Evolutionary conservation across 768 basidiomycete species (phyloP), one percentile per base, ranked within the genome.

Genomic region (Tremella yokohamensis): DNA sequence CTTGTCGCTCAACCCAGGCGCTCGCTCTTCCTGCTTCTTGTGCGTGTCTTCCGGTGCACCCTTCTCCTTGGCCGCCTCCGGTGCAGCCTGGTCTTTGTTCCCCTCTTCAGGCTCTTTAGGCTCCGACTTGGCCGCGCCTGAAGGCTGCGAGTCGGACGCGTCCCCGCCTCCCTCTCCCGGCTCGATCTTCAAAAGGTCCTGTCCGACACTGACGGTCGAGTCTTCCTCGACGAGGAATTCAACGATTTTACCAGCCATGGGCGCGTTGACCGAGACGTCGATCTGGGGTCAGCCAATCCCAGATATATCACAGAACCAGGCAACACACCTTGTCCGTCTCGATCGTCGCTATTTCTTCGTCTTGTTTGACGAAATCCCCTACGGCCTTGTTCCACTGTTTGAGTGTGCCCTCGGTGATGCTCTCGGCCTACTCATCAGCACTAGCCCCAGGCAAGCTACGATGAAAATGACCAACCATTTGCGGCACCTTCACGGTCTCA

Each of bases 321-420:
- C 6, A 11, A 4, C 80, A 56, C 60, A 90, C 94, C 87, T 98
- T 97, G 82, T 99, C 94, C 8, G 94, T 99, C 80, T 98, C 94
- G 64, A 98, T 97, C 45, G 91, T 94, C 15, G 91, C 94, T 42
- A 99, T 82, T 79, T 99, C 94, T 79, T 98, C 94, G 74, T 98
- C 94, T 25, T 81, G 86, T 74, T 86, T 83, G 56, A 98, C 92
- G 57, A 80, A 82, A 74, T 99, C 94, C 13, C 94, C 94, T 52
- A 88, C 85, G 78, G 93, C 84, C 80, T 97, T 97, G 66, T 83
- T 81, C 90, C 91, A 99, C 24, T 88, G 82, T 79, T 92, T 96
- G 52, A 99, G 81, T 3, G 94, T 98, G 37, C 94, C 94, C 77
- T 99, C 94, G 38, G 90, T 89, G 78, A 98, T 97, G 61, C 93